phyloP scores from a whole-genome alignment of 1,284 basidiomycete species.

The Phellopilus nigrolimitatus region DNA sequence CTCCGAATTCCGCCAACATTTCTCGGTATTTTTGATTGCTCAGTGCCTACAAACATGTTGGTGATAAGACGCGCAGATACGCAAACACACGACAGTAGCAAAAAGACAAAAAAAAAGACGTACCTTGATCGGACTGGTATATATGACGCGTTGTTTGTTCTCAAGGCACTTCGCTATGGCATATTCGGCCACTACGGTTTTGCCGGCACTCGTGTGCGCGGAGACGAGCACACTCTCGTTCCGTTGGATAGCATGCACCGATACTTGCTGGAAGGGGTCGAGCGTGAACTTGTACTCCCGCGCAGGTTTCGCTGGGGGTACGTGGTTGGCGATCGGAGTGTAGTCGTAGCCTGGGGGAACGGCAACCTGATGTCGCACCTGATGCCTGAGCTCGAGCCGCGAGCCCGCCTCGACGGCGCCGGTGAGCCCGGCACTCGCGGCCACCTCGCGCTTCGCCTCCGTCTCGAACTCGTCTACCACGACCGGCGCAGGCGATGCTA shows the following conservation, averaged over 20 bases:
- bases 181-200: conserved; percentile 99
- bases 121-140: conserved; percentile 99
- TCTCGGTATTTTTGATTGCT: conserved; percentile 99
- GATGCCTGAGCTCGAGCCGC: conserved; percentile 71
- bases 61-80: conserved; percentile 21
- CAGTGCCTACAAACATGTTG: conserved; percentile 60
- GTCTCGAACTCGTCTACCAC: conserved; percentile 88
- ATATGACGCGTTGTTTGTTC: conserved; percentile 94
- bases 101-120: too few species aligned
- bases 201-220: conserved; percentile 98
- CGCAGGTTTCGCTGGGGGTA: conserved; percentile 88
- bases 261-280: conserved; percentile 97
- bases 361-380: conserved; percentile 90
- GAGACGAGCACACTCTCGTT: conserved; percentile 98
- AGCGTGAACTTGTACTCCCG: conserved; percentile 94
- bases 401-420: conserved; percentile 63
- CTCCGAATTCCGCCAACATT: conserved; percentile 93
- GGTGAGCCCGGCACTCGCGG: conserved; percentile 76
- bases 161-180: conserved; percentile 95
- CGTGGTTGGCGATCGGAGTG: conserved; percentile 86
- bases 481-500: conserved; percentile 59
- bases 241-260: conserved; percentile 91
- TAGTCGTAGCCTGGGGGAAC: conserved; percentile 93
- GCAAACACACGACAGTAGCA: not conserved
- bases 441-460: conserved; percentile 84